Evolutionary conservation across 2,329 filamentous ascomycete species (phyloP).

Genomic region (Monosporascus sp.): DNA sequence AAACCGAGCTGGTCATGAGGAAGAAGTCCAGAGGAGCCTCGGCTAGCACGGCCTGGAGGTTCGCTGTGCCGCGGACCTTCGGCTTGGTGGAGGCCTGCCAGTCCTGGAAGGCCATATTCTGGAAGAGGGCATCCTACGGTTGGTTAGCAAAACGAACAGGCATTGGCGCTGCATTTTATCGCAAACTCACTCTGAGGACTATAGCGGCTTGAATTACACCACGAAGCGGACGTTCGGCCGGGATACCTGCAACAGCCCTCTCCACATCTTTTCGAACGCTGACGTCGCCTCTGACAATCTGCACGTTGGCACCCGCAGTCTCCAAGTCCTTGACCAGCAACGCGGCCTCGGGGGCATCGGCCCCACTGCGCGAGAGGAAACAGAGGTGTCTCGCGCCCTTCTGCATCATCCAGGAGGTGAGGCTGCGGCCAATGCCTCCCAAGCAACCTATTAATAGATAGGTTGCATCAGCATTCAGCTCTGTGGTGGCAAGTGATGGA

Average conservation of each 20-base stretch:
- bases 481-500: slow-evolving; percentile 2
- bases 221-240: slow-evolving; percentile 8
- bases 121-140: slow-evolving; percentile 11
- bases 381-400: slow-evolving; percentile 20
- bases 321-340: slow-evolving; percentile 7
- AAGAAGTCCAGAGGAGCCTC: slow-evolving; percentile 12
- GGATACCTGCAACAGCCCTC: slow-evolving; percentile 4
- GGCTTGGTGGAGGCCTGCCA: slow-evolving; percentile 6
- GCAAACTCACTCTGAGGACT: slow-evolving; percentile 11
- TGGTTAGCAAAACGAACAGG: neutral
- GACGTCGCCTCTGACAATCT: slow-evolving; percentile 9
- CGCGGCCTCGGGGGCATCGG: slow-evolving; percentile 19
- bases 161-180: too few species aligned
- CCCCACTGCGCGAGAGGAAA: slow-evolving; percentile 28
- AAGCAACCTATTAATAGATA: slow-evolving; percentile 33
- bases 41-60: slow-evolving; percentile 8
- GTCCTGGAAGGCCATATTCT: slow-evolving; percentile 2
- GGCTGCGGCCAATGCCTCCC: slow-evolving; percentile 28
- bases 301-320: slow-evolving; percentile 4
- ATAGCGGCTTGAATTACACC: slow-evolving; percentile 22
- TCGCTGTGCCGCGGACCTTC: slow-evolving; percentile 11
- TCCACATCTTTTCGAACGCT: slow-evolving; percentile 3
- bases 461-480: slow-evolving; percentile 8
- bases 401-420: slow-evolving; percentile 11
- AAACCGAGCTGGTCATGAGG: slow-evolving; percentile 11